Evolutionary conservation across 2,329 filamentous ascomycete species (phyloP).

Genomic region (Fusarium oligoseptatum): DNA sequence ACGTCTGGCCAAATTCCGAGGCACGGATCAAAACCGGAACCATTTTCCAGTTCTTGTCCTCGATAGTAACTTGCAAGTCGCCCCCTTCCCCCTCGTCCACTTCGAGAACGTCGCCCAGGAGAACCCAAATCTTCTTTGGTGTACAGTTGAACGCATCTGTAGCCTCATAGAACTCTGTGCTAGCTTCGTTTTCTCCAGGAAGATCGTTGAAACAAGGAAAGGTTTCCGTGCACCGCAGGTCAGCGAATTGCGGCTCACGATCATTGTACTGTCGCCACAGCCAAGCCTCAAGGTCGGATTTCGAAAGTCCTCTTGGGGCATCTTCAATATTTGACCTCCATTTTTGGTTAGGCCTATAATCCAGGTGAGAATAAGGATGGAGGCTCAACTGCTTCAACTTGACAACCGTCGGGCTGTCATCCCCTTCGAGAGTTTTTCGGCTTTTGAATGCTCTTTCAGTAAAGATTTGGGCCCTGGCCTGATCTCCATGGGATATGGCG

Average conservation of each 20-base stretch:
- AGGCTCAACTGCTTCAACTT: not conserved
- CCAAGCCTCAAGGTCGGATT: slow-evolving; percentile 7
- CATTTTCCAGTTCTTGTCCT: slow-evolving; percentile 13
- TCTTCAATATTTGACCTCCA: not conserved
- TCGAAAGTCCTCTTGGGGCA: not conserved
- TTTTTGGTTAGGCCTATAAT: not conserved
- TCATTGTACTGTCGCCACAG: slow-evolving; percentile 1
- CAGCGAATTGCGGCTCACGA: not conserved
- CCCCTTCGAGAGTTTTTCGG: not conserved
- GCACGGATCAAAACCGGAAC: slow-evolving; percentile 19
- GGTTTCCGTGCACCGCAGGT: not conserved
- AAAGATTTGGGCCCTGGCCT: slow-evolving; percentile 22
- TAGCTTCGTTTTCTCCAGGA: not conserved
- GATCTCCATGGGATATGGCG: not conserved
- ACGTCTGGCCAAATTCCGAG: not conserved
- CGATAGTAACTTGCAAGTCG: slow-evolving; percentile 9
- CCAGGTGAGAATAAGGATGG: not conserved
- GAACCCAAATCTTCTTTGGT: slow-evolving; percentile 25
- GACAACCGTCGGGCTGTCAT: not conserved
- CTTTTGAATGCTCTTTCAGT: not conserved
- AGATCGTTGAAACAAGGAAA: slow-evolving; percentile 18
- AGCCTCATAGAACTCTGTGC: not conserved
- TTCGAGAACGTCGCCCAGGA: slow-evolving; percentile 29
- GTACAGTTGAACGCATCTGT: not conserved
- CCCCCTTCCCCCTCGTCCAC: rapidly evolving